Evolutionary conservation across 2,329 filamentous ascomycete genomes (phyloP).

Genomic region (Phymatotrichopsis omnivora): DNA sequence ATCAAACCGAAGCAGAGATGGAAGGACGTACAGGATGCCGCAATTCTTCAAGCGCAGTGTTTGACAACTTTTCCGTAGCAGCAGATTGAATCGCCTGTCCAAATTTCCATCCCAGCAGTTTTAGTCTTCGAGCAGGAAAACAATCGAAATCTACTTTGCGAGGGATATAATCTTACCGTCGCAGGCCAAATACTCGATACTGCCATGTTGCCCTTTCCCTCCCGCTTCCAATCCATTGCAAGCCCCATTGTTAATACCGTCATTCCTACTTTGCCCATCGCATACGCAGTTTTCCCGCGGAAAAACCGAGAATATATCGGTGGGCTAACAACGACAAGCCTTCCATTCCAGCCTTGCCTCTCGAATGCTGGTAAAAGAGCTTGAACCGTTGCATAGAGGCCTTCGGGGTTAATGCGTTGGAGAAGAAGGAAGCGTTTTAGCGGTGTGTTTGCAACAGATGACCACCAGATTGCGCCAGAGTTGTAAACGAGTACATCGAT

Average conservation of each 20-base stretch:
- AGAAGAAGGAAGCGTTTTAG: conserved; percentile 68
- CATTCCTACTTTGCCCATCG: conserved; percentile 71
- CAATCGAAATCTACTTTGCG: too few species aligned
- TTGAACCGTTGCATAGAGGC: conserved; percentile 63
- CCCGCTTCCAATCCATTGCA: conserved; percentile 66
- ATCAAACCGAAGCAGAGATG: too few species aligned
- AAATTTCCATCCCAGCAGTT: too few species aligned
- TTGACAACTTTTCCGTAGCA: conserved; percentile 53
- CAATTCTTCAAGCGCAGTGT: conserved; percentile 35
- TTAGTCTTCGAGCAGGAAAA: neutral
- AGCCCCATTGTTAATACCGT: conserved; percentile 69
- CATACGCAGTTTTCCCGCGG: conserved; percentile 75
- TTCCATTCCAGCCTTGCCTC: conserved; percentile 43
- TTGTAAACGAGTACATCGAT: conserved; percentile 75
- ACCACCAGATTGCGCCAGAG: conserved; percentile 78
- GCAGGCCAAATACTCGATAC: conserved; percentile 79
- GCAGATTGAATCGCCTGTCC: conserved; percentile 62
- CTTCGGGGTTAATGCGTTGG: conserved; percentile 64
- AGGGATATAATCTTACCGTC: conserved; percentile 52
- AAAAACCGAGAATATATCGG: conserved; percentile 82
- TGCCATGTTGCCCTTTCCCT: conserved; percentile 57
- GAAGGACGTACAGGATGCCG: conserved; percentile 6
- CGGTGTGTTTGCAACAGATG: conserved; percentile 60
- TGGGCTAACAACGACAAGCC: conserved; percentile 70
- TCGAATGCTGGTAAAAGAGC: conserved; percentile 57